Conservation (phyloP, 805 yeast genomes). For the Yamadazyma kitorensis region DNA sequence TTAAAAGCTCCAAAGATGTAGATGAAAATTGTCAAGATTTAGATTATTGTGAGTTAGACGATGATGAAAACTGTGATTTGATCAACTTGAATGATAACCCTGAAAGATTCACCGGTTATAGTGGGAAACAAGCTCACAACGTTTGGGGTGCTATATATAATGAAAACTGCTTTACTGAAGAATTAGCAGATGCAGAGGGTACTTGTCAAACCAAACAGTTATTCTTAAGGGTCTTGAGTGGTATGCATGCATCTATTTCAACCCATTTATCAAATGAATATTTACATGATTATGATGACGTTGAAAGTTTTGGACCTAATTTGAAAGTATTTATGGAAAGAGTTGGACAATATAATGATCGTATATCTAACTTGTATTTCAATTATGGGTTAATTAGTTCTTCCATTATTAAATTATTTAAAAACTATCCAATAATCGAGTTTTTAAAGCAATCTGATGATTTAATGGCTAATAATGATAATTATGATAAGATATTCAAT, state of each 20-base stretch:
- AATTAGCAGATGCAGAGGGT: slow-evolving; percentile 4
- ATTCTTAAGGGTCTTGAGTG: slow-evolving; percentile 82
- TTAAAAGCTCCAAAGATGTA: slow-evolving; percentile 1
- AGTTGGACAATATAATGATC: slow-evolving; percentile 87
- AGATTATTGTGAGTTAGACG: slow-evolving; percentile 70
- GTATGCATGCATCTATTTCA: slow-evolving; percentile 94
- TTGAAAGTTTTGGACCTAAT: slow-evolving; percentile 77
- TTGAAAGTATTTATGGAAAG: slow-evolving; percentile 78
- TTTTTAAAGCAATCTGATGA: slow-evolving; percentile 29
- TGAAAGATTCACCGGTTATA: slow-evolving; percentile 94
- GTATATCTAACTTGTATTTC: slow-evolving; percentile 86
- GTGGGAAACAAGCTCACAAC: slow-evolving; percentile 86
- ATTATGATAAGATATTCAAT: slow-evolving; percentile 22
- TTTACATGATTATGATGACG: slow-evolving; percentile 29
- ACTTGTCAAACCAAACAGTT: slow-evolving; percentile 69
- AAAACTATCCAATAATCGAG: slow-evolving; percentile 20
- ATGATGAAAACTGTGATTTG: slow-evolving; percentile 68
- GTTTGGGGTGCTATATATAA: slow-evolving; percentile 92
- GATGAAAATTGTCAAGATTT: slow-evolving; percentile 38
- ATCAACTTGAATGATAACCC: slow-evolving; percentile 88
- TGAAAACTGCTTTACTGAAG: slow-evolving; percentile 73
- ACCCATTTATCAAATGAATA: slow-evolving; percentile 88
- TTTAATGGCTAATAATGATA: slow-evolving; percentile 47
- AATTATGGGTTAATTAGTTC: slow-evolving; percentile 86
- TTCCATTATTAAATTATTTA: slow-evolving; percentile 62